phyloP scores from a whole-genome alignment of 2,329 filamentous ascomycete species.

The Claviceps humidiphila region DNA sequence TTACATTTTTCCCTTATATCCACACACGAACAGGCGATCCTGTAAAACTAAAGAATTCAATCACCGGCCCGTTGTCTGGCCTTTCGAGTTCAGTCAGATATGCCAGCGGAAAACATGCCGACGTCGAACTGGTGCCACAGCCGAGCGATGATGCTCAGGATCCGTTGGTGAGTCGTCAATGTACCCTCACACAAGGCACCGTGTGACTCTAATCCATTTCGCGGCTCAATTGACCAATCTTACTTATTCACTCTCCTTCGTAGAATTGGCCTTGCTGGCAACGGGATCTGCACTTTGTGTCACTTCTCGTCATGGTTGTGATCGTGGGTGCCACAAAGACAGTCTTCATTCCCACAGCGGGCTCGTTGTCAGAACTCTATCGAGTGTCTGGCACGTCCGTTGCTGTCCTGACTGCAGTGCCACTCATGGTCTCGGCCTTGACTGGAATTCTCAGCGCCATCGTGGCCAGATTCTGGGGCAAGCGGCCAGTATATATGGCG shows the following conservation, averaged over 20 bases:
- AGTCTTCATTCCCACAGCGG: slow-evolving; percentile 35
- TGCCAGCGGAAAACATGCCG: slow-evolving; percentile 27
- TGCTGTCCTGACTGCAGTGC: slow-evolving; percentile 37
- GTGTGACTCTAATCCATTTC: no score
- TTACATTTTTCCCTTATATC: neutral
- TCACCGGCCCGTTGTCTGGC: slow-evolving; percentile 7
- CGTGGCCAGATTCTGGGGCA: slow-evolving; percentile 34
- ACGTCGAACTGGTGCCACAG: slow-evolving; percentile 38
- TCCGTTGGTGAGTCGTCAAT: slow-evolving; percentile 32
- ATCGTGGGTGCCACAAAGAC: slow-evolving; percentile 41
- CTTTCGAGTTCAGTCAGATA: slow-evolving; percentile 30
- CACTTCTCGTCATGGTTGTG: slow-evolving; percentile 33
- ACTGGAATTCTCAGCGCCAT: slow-evolving; percentile 30
- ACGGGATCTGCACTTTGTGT: slow-evolving; percentile 34
- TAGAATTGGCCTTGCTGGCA: slow-evolving; percentile 45
- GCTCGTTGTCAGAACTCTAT: slow-evolving; percentile 28
- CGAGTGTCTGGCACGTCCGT: slow-evolving; percentile 33
- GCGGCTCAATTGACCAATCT: no score
- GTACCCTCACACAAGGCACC: no score
- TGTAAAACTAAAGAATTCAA: slow-evolving; percentile 2
- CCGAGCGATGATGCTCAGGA: slow-evolving; percentile 41
- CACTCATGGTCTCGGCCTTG: slow-evolving; percentile 35
- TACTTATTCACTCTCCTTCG: neutral
- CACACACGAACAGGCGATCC: neutral
- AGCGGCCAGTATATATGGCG: slow-evolving; percentile 38